Conservation (phyloP, 306 rosid species). For the Sicyos edulis region DNA sequence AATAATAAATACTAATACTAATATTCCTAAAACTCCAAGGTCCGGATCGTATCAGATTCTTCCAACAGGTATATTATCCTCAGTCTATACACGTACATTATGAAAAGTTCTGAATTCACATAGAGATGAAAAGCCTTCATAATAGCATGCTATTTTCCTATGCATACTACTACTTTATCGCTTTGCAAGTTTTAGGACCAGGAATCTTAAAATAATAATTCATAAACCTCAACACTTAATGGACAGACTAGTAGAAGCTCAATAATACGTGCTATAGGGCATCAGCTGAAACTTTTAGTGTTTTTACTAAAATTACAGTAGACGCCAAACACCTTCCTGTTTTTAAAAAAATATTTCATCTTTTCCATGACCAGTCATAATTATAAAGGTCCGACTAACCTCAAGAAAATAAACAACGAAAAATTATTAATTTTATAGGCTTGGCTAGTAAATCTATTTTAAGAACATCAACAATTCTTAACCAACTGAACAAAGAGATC, state of each 20-base stretch:
- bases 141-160: constrained; percentile 5
- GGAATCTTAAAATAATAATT: constrained; percentile 1
- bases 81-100: constrained; percentile 2
- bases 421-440: not conserved
- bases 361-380: constrained; percentile 1
- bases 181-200: constrained; percentile 10
- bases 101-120: not conserved
- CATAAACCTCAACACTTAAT: not conserved
- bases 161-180: not conserved
- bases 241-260: not conserved
- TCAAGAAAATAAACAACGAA: not conserved
- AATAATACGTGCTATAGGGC: not conserved
- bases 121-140: not conserved
- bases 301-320: not conserved
- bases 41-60: too few relatives aligned
- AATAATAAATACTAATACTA: too few relatives aligned
- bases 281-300: not conserved
- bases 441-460: not conserved
- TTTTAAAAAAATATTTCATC: too few relatives aligned
- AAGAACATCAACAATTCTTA: not conserved
- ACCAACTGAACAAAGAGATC: too few relatives aligned
- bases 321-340: not conserved
- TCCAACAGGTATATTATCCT: not conserved
- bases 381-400: not conserved
- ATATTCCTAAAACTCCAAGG: too few relatives aligned